These are phyloP conservation scores for Penicillium occitanis DNA, from an alignment of 2,329 filamentous ascomycete genomes.

Conservation along the genomic window DNA sequence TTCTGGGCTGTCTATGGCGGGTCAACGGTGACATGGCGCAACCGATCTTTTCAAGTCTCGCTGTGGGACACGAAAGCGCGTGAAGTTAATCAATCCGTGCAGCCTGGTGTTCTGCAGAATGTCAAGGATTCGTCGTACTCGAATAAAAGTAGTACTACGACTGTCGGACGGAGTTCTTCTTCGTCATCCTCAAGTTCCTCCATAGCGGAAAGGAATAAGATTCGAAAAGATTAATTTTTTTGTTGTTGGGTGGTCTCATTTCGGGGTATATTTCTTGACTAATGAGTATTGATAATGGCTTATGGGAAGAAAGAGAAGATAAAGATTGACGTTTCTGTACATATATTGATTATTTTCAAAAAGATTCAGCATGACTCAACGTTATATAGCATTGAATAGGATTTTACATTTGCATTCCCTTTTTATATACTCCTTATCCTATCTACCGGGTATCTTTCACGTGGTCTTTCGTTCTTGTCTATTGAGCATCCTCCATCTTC, in stretches of 20 bases:
- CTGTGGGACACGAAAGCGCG: constrained; percentile 75
- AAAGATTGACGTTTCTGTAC: background rate
- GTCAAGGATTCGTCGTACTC: constrained; percentile 29
- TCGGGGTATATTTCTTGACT: background rate
- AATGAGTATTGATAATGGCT: constrained; percentile 1
- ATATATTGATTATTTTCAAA: background rate
- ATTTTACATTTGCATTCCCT: background rate
- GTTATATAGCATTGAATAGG: background rate
- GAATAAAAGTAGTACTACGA: background rate
- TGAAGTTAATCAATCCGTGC: constrained; percentile 46
- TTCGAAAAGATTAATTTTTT: background rate
- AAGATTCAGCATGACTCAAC: background rate
- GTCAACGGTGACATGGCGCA: constrained; percentile 82
- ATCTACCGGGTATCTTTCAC: constrained; percentile 4
- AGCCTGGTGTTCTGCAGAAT: background rate
- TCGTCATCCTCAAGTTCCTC: constrained; percentile 11
- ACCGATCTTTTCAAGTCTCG: constrained; percentile 75
- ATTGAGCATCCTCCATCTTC: constrained; percentile 25
- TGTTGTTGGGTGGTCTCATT: background rate
- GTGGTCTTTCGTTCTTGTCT: background rate
- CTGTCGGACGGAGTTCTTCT: constrained; percentile 7
- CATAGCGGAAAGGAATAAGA: constrained; percentile 4
- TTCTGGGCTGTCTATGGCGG: constrained; percentile 85
- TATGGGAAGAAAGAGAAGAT: background rate
- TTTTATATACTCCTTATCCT: background rate